Percentiles rank a stretch among this genome's conserved stretches.
Evolutionary conservation across 352 stramenopile species (phyloP).

Genomic region (Phytophthora vignae): DNA sequence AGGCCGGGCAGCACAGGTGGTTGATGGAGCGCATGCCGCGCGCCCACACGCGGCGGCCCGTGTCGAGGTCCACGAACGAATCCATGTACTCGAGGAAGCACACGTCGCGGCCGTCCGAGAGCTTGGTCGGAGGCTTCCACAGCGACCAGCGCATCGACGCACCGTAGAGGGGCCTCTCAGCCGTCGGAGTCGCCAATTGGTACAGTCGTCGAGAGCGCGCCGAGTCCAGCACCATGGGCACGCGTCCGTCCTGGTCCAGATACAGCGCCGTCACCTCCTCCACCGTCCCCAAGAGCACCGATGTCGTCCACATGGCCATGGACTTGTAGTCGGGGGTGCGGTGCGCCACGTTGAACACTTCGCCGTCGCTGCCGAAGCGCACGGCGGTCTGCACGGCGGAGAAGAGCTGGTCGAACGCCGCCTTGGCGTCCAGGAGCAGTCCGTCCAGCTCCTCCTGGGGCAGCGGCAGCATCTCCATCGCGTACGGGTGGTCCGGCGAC

Average conservation of each 20-base stretch:
- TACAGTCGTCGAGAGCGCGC: conserved; percentile 61
- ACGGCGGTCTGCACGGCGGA: conserved; percentile 45
- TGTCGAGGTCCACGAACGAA: conserved; percentile 66
- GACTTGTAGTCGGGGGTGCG: conserved; percentile 43
- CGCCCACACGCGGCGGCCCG: conserved; percentile 68
- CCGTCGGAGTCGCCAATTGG: conserved; percentile 54
- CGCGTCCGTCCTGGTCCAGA: conserved; percentile 45
- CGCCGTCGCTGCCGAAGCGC: conserved; percentile 42
- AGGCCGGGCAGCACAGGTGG: conserved; percentile 66
- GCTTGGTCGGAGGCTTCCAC: conserved; percentile 60
- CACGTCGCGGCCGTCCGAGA: conserved; percentile 63
- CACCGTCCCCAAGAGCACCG: conserved; percentile 56
- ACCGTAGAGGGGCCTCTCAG: conserved; percentile 51
- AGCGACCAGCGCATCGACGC: conserved; percentile 64
- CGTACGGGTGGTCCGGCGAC: conserved; percentile 58
- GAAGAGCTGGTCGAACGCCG: conserved; percentile 50
- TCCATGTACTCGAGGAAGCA: conserved; percentile 76
- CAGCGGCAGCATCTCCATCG: conserved; percentile 53
- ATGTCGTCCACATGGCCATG: conserved; percentile 71
- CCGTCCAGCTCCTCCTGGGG: conserved; percentile 39
- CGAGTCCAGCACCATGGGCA: conserved; percentile 59
- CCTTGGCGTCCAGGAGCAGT: conserved; percentile 40
- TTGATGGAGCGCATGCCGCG: conserved; percentile 72
- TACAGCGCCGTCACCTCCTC: conserved; percentile 74
- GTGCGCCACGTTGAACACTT: conserved; percentile 49